Evolutionary conservation across 2,329 filamentous ascomycete genomes (phyloP), one percentile per base, ranked within the genome.

Genomic region (Aspergillus sp.): DNA sequence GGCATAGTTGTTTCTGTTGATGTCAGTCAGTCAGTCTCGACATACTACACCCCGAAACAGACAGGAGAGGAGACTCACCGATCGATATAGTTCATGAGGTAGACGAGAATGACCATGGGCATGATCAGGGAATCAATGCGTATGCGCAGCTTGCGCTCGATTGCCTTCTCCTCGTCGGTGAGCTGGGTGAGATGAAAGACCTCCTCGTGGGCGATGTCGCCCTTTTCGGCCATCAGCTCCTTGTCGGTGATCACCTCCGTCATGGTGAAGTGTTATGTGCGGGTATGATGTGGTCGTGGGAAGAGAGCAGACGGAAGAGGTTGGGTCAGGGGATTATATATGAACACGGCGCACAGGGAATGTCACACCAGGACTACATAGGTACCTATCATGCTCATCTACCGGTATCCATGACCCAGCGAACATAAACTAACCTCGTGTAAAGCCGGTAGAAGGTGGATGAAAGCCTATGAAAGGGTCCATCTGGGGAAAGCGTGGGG

Each of bases 51-150:
- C 7, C 13, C 13, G 19, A 2, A 7, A 10, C 9, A 13, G 6
- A 10, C 1, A n/a, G 8, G 1, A 7, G 33, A n/a, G 11, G 9
- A 13, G 33, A 10, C 63, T 17, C 60, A 73, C 71, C 73, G 66
- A 54, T 76, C 73, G 45, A 75, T 74, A 45, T 75, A 76, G 59
- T 75, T 76, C 71, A 76, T 73, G 30, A 75, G 60, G 52, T 75
- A 75, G 9, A 74, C 67, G 10, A 69, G 55, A 52, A 76, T 70
- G 10, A 76, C 66, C 45, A 73, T 54, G 8, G 73, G 73, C 69
- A 75, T 73, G 35, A 74, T 68, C 20, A 69, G 47, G 19, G 52
- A 26, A 49, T 76, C 73, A 45, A 76, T 73, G 30, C 65, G 68
- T 4, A 63, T 58, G 3, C 66, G 64, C 42, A 76, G 62, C 51